phyloP scores from a whole-genome alignment of 2,329 filamentous ascomycete species.

The Emergomyces africanus region DNA sequence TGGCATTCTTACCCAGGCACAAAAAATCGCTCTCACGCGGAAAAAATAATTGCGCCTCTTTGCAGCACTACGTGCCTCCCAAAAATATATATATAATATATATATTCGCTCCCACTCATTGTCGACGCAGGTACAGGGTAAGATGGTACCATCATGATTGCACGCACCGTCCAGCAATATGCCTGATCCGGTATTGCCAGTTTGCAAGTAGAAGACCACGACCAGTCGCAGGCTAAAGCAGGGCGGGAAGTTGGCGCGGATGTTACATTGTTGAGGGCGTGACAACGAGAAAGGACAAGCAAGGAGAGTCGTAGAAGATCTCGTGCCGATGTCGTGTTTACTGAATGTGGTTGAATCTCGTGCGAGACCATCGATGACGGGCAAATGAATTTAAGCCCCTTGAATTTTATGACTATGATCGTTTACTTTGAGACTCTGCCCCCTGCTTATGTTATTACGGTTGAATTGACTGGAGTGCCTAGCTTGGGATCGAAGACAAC shows the following conservation, averaged over 20 bases:
- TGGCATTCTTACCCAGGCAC: slow-evolving; percentile 38
- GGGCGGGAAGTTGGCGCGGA: slow-evolving; percentile 20
- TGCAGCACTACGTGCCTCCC: not conserved
- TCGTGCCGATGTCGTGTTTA: slow-evolving; percentile 19
- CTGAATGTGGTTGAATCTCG: slow-evolving; percentile 25
- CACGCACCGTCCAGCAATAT: slow-evolving; percentile 38
- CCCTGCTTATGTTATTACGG: slow-evolving; percentile 15
- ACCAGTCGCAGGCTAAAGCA: slow-evolving; percentile 29
- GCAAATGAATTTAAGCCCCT: slow-evolving; percentile 18
- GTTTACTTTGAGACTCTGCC: slow-evolving; percentile 19
- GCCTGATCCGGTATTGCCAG: slow-evolving; percentile 42
- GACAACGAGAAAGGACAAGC: slow-evolving; percentile 18
- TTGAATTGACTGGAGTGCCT: slow-evolving; percentile 15
- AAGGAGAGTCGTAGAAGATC: slow-evolving; percentile 13
- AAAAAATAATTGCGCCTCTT: slow-evolving; percentile 41
- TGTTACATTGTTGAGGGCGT: slow-evolving; percentile 21
- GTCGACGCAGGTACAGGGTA: slow-evolving; percentile 45
- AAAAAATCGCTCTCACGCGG: slow-evolving; percentile 41
- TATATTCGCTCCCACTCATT: slow-evolving; percentile 40
- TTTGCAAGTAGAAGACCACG: slow-evolving; percentile 47
- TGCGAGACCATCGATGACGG: slow-evolving; percentile 17
- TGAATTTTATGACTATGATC: slow-evolving; percentile 24
- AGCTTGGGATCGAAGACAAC: slow-evolving; percentile 2
- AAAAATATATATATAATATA: no score
- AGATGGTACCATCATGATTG: slow-evolving; percentile 38